Percentiles rank a stretch among this genome's conserved stretches.
These are phyloP conservation scores for Effrenium voratum DNA, from an alignment of 73 alveolate genomes.

Conservation along the genomic window DNA sequence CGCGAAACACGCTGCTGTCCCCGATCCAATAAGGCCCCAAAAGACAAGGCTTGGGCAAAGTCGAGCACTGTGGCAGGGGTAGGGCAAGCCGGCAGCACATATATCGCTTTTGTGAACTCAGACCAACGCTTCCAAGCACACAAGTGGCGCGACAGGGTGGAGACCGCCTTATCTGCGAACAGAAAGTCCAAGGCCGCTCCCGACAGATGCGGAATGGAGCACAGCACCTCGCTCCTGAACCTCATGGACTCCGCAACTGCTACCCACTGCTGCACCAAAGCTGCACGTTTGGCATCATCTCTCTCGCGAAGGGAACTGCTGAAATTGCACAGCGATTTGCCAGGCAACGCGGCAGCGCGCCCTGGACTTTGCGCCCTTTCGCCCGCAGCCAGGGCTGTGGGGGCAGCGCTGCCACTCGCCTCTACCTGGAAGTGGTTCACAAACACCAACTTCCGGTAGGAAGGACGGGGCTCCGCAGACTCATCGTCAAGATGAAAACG, in stretches of 20 bases:
- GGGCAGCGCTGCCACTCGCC: background rate
- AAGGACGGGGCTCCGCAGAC: background rate
- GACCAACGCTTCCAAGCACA: conserved; percentile 7
- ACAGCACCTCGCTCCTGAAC: background rate
- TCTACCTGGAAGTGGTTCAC: background rate
- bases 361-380: background rate
- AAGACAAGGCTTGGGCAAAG: background rate
- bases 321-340: background rate
- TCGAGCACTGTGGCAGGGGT: background rate
- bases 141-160: background rate
- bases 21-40: background rate
- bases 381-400: background rate
- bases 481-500: too few relatives aligned
- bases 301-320: background rate
- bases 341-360: background rate
- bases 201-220: background rate
- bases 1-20: background rate
- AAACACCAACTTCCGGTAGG: background rate
- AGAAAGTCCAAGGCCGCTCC: background rate
- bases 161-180: background rate
- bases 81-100: background rate
- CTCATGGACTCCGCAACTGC: background rate
- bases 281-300: background rate
- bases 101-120: background rate
- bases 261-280: background rate